Evolutionary conservation across 2,329 filamentous ascomycete species (phyloP).

Genomic region (Fusarium chlamydosporum): DNA sequence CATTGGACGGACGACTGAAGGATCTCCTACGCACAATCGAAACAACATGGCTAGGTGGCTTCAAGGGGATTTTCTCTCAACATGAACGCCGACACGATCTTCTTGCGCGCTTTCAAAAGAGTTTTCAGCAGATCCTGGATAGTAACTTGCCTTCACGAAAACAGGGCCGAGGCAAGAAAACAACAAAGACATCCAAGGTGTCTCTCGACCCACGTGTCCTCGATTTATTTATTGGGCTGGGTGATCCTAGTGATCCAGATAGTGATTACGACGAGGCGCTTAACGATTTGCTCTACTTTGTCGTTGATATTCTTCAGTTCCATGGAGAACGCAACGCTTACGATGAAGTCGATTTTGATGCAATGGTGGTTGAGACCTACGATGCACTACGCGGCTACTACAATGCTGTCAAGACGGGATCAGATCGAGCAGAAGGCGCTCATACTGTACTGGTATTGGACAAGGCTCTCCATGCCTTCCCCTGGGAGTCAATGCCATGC

Average conservation of each 20-base stretch:
- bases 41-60: slow-evolving; percentile 94
- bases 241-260: slow-evolving; percentile 76
- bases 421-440: slow-evolving; percentile 59
- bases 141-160: slow-evolving; percentile 88
- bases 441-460: slow-evolving; percentile 94
- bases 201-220: slow-evolving; percentile 75
- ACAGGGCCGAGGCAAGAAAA: slow-evolving; percentile 70
- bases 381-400: slow-evolving; percentile 89
- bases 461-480: slow-evolving; percentile 90
- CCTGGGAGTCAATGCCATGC: slow-evolving; percentile 95
- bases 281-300: slow-evolving; percentile 95
- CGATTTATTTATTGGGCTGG: slow-evolving; percentile 89
- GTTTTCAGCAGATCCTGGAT: slow-evolving; percentile 83
- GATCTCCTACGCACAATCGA: slow-evolving; percentile 89
- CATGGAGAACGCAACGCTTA: slow-evolving; percentile 97
- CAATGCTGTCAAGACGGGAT: slow-evolving; percentile 59
- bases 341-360: slow-evolving; percentile 96
- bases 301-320: slow-evolving; percentile 96
- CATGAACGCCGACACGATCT: slow-evolving; percentile 73
- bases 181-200: slow-evolving; percentile 59
- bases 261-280: slow-evolving; percentile 87
- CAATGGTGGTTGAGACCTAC: slow-evolving; percentile 87
- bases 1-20: slow-evolving; percentile 81
- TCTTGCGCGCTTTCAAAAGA: slow-evolving; percentile 80
- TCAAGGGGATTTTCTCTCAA: slow-evolving; percentile 92